Evolutionary conservation across 1,284 basidiomycete genomes (phyloP).

Genomic region (Mycosarcoma mackinlayi): DNA sequence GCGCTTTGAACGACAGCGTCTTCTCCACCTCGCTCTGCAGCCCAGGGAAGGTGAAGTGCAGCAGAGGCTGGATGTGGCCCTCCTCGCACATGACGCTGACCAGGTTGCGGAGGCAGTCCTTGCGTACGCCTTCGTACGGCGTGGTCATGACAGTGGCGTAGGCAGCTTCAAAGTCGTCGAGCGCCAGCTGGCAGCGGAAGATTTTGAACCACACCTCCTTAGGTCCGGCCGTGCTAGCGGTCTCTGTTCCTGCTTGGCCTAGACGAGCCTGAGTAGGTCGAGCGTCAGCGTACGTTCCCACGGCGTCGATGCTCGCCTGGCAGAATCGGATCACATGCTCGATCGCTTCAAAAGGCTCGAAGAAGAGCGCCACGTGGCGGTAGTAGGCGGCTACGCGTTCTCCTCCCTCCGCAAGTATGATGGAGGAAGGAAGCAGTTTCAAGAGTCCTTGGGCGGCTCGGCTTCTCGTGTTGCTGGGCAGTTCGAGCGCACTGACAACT

Average conservation of each 20-base stretch:
- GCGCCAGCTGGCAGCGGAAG: constrained; percentile 59
- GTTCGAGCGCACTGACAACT: constrained; percentile 38
- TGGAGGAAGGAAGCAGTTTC: constrained; percentile 33
- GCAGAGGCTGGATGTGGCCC: constrained; percentile 80
- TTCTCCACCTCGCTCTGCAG: constrained; percentile 88
- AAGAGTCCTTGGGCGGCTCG: constrained; percentile 31
- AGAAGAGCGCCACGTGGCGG: constrained; percentile 45
- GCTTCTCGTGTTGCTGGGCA: constrained; percentile 1
- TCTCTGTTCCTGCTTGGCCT: constrained; percentile 12
- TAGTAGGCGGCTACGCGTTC: constrained; percentile 39
- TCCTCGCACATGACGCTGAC: constrained; percentile 95
- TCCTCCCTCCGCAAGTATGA: constrained; percentile 21
- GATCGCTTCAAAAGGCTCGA: constrained; percentile 48
- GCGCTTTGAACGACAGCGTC: constrained; percentile 89
- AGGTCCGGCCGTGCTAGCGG: constrained; percentile 9
- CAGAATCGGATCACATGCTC: constrained; percentile 47
- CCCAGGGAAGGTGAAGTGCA: constrained; percentile 86
- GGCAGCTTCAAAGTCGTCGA: constrained; percentile 55
- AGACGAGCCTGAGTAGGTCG: constrained; percentile 1
- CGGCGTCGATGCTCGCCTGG: constrained; percentile 46
- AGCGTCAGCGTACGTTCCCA: constrained; percentile 34
- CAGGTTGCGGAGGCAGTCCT: constrained; percentile 93
- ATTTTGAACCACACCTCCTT: constrained; percentile 54
- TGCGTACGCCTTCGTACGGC: constrained; percentile 77
- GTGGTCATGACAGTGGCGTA: constrained; percentile 56